Base-by-base conservation (phyloP, 2,329 filamentous ascomycete genomes). In the Colletotrichum sp. region DNA sequence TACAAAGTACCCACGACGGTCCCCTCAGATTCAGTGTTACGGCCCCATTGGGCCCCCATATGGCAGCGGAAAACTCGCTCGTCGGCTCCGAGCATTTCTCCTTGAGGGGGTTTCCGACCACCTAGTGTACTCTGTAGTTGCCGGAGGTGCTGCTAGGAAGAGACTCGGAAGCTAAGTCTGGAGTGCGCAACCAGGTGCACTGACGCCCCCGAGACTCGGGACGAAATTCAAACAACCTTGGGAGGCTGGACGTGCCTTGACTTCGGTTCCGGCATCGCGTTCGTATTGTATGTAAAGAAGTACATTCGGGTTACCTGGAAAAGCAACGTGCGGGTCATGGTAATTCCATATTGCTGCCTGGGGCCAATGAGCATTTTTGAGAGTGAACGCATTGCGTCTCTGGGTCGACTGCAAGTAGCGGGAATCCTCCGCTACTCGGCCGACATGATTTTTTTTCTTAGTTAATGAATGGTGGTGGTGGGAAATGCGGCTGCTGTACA, bases 81-180 rank as follows among this genome's bases (percentile, higher is more conserved):
- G 70, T 75, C 73, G 70, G 73, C 64, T 75, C 73, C 70, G 73
- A 73, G 73, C 43, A 58, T 60, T 38, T 65, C 64, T 73, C 69
- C 38, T 67, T 48, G 43, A 21, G n/a, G 43, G 43, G n/a, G 43
- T 21, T 48, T 48, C 43, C 43, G n/a, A n/a, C 43, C 36, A 38
- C 36, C 36, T 48, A 48, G 43, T 48, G 16, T 18, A 38, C 36
- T 38, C 36, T 38, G 34, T 43, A 43, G 38, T n/a, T 34, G n/a
- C 21, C 24, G 16, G 30, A 48, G 30, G 15, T 9, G 30, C 43
- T 48, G n/a, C 43, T 21, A n/a, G 43, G 43, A 48, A 48, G 24
- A 58, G 55, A 16, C 55, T 58, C 55, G 55, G 55, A 58, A 13
- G 55, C 24, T 58, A 24, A 34, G 58, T 34, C 26, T 30, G 58